phyloP scores from a whole-genome alignment of 768 basidiomycete species.

The Cantharellus anzutake region DNA sequence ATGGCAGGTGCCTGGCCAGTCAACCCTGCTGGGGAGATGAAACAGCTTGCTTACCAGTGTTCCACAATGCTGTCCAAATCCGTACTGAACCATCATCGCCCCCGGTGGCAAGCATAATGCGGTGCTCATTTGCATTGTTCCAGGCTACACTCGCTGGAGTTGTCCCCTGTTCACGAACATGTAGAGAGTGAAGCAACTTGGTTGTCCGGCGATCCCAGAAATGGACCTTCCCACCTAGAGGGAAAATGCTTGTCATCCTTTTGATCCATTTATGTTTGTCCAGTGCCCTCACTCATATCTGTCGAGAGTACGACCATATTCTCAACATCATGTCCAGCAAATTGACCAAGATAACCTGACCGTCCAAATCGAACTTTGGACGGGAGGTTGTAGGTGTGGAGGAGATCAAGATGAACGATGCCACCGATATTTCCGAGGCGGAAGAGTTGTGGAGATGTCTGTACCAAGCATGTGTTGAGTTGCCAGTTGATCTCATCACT shows the following conservation, averaged over 20 bases:
- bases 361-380: conserved; percentile 56
- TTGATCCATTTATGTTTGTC: neutral
- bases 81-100: conserved; percentile 57
- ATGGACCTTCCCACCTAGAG: conserved; percentile 50
- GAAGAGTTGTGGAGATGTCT: conserved; percentile 56
- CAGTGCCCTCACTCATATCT: conserved; percentile 28
- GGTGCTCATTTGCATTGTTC: conserved; percentile 43
- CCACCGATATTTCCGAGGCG: conserved; percentile 34
- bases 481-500: neutral
- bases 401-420: conserved; percentile 18
- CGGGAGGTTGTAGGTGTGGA: conserved; percentile 62
- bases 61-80: conserved; percentile 31
- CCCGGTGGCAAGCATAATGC: conserved; percentile 43
- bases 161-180: conserved; percentile 34
- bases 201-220: conserved; percentile 76
- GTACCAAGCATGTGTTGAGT: neutral
- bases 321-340: conserved; percentile 30
- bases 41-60: no score
- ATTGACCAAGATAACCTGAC: conserved; percentile 46
- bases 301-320: conserved; percentile 64
- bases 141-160: conserved; percentile 67
- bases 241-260: neutral
- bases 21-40: no score
- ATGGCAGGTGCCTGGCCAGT: no score
- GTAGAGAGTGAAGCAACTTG: conserved; percentile 42